These are phyloP conservation scores for Trypethelium eluteriae DNA, from an alignment of 495 filamentous ascomycete species.

Conservation along the genomic window DNA sequence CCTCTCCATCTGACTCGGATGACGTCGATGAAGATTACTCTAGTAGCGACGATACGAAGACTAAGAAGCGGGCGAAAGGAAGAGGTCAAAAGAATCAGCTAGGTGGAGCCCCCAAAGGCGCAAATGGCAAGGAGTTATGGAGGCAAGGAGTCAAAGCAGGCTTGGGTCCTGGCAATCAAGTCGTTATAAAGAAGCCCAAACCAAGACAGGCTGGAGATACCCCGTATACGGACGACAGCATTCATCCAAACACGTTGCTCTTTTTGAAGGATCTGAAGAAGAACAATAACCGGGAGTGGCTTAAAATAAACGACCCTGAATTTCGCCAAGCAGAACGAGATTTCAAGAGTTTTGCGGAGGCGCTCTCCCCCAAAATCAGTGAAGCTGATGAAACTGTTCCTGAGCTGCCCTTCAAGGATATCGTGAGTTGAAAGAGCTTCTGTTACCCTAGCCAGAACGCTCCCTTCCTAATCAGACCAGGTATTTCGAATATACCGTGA, in stretches of 20 bases:
- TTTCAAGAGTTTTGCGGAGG: constrained; percentile 66
- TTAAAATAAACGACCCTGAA: constrained; percentile 70
- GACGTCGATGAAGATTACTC: constrained; percentile 27
- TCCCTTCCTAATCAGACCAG: constrained; percentile 28
- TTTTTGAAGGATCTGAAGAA: constrained; percentile 67
- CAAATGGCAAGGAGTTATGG: constrained; percentile 50
- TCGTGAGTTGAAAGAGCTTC: constrained; percentile 43
- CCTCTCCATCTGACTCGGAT: constrained; percentile 27
- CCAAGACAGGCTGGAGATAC: constrained; percentile 57
- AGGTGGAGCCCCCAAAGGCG: constrained; percentile 19
- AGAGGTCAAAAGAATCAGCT: constrained; percentile 26
- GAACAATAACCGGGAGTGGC: constrained; percentile 76
- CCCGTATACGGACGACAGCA: constrained; percentile 56
- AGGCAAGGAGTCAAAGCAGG: constrained; percentile 49
- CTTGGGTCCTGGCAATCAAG: constrained; percentile 53
- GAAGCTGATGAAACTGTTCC: constrained; percentile 71
- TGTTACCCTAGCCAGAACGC: not conserved
- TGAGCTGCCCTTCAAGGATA: constrained; percentile 71
- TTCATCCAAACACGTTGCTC: constrained; percentile 75
- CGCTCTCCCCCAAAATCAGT: constrained; percentile 59
- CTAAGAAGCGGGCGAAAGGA: constrained; percentile 25
- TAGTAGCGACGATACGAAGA: constrained; percentile 31
- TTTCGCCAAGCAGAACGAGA: constrained; percentile 70
- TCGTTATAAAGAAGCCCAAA: constrained; percentile 62
- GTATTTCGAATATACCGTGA: constrained; percentile 83